Base-by-base conservation (phyloP, 345 rosid genomes). In the Camelina neglecta region DNA sequence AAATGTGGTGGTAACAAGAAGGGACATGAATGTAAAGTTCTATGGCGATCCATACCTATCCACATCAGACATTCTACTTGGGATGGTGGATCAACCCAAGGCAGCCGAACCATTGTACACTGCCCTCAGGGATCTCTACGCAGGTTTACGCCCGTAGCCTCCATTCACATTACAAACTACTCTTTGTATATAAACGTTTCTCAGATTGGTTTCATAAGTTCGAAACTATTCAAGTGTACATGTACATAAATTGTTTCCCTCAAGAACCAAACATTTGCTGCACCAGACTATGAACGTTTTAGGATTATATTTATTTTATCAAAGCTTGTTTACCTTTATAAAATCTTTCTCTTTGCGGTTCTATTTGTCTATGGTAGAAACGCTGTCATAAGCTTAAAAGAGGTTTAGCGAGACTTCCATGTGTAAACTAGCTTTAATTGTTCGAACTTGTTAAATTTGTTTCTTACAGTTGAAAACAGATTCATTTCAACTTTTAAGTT, bases 21-120 rank as follows among this genome's bases (percentile, higher is more conserved):
- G 85, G 83, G 97, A 93, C 64, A 75, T 88, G 71, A 96, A 96
- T 77, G 85, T 96, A 31, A 83, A 49, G 58, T 96, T 96, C 74
- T 96, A 93, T 31, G 99, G 99, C 0, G 99, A 91, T 78, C 98
- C 98, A 5, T 93, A 96, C 84, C 84, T 93, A 60, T 80, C 89
- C 11, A 89, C 98, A 0, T 80, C 86, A 0, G 97, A 93, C 83
- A 89, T 93, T 74, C 84, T 96, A 47, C 94, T 93, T 1, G 97
- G 97, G 55, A 87, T 77, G 33, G 89, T 91, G 66, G 93, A 88
- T 62, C 86, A 85, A 67, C 99, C 99, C 7, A 96, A 82, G 80
- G 99, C 98, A 12, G 98, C 96, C 9, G 89, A 85, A 71, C 98
- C 99, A 7, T 83, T 96, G 59, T 96, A 93, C 72, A 59, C 78